phyloP scores from a whole-genome alignment of 75 land plant genomes.

The Sequoia sempervirens region DNA sequence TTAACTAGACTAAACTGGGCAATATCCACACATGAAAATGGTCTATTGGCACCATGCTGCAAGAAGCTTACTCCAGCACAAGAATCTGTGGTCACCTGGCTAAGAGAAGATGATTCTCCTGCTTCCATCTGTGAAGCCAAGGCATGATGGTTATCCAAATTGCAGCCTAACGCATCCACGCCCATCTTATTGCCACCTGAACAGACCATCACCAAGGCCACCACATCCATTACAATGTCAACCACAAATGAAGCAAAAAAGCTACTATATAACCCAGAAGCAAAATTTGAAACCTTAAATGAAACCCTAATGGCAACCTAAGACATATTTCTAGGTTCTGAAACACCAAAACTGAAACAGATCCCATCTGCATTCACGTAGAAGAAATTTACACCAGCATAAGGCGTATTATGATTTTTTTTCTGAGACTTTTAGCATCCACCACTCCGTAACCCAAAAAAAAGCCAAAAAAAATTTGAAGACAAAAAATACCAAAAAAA shows the following conservation, averaged over 20 bases:
- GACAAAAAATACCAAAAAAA: background rate
- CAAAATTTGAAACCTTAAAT: background rate
- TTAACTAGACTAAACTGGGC: background rate
- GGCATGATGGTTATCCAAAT: conserved; percentile 5
- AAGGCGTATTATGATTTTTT: background rate
- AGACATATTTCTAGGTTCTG: background rate
- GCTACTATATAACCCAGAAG: background rate
- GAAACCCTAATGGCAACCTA: background rate
- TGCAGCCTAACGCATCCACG: background rate
- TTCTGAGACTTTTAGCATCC: too few relatives aligned
- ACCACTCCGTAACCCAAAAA: background rate
- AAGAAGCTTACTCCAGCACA: background rate
- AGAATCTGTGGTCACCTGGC: conserved; percentile 9
- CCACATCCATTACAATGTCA: background rate
- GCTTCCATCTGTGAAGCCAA: conserved; percentile 1
- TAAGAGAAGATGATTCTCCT: conserved; percentile 6
- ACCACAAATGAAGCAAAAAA: background rate
- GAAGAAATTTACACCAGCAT: background rate
- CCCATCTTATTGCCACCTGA: background rate
- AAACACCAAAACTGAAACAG: background rate
- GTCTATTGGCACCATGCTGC: conserved; percentile 4
- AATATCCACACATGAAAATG: background rate
- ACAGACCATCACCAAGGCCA: background rate
- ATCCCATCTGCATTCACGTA: background rate
- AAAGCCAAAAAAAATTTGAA: background rate